phyloP scores from a whole-genome alignment of 2,329 filamentous ascomycete genomes.

The Rachicladosporium sp. region DNA sequence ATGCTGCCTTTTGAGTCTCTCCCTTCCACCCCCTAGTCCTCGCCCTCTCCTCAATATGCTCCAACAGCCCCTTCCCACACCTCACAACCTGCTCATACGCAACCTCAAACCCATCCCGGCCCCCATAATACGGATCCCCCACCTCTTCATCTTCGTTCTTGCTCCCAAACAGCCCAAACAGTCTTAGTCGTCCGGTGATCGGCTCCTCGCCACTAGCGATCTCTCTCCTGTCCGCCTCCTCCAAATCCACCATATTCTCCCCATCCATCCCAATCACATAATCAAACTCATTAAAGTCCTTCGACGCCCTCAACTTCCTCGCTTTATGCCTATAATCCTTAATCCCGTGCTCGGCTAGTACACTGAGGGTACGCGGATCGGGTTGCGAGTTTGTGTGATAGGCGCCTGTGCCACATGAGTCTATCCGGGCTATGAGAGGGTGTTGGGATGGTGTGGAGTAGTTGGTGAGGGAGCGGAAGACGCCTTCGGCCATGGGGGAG shows the following conservation, averaged over 20 bases:
- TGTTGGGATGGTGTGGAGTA: slow-evolving; percentile 24
- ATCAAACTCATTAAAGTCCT: slow-evolving; percentile 76
- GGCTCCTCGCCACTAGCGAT: slow-evolving; percentile 30
- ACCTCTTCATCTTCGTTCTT: slow-evolving; percentile 52
- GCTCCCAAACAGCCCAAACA: slow-evolving; percentile 75
- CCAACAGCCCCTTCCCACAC: slow-evolving; percentile 67
- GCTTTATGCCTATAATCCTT: slow-evolving; percentile 64
- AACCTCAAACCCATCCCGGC: slow-evolving; percentile 62
- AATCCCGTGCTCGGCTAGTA: slow-evolving; percentile 62
- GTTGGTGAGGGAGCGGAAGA: slow-evolving; percentile 61
- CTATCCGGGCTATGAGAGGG: slow-evolving; percentile 53
- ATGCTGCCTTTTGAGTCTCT: no score
- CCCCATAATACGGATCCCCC: slow-evolving; percentile 89
- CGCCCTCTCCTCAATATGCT: slow-evolving; percentile 37
- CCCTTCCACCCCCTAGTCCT: neutral
- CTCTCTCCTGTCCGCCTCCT: slow-evolving; percentile 44
- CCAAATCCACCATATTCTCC: slow-evolving; percentile 61
- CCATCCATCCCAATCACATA: slow-evolving; percentile 94
- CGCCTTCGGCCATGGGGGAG: slow-evolving; percentile 91
- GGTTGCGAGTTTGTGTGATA: slow-evolving; percentile 71
- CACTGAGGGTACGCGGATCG: slow-evolving; percentile 72
- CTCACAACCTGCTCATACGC: slow-evolving; percentile 75
- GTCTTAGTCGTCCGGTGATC: slow-evolving; percentile 31
- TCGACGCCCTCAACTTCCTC: slow-evolving; percentile 52
- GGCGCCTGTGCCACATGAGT: slow-evolving; percentile 81